Conservation (phyloP, 495 filamentous ascomycete genomes). For the Chlorociboria aeruginascens region DNA sequence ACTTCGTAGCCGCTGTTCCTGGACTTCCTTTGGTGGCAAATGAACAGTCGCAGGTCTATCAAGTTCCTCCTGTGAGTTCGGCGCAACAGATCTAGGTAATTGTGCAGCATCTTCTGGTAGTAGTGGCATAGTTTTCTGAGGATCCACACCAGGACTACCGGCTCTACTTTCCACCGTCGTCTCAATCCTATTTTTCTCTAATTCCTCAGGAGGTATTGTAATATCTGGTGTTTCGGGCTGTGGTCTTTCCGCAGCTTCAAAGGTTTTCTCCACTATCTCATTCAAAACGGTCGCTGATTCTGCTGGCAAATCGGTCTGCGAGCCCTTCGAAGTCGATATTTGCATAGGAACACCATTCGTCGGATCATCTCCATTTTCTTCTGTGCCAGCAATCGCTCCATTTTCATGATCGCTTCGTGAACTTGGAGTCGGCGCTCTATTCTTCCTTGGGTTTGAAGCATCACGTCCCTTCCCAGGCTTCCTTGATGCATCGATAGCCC, state of each 20-base stretch:
- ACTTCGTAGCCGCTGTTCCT: slow-evolving; percentile 16
- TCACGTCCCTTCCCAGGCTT: slow-evolving; percentile 18
- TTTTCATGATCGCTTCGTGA: slow-evolving; percentile 7
- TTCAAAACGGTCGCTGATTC: slow-evolving; percentile 9
- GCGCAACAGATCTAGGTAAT: slow-evolving; percentile 8
- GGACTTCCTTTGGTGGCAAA: slow-evolving; percentile 15
- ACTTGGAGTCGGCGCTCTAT: slow-evolving; percentile 11
- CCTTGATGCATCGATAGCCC: slow-evolving; percentile 16
- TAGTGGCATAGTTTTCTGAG: slow-evolving; percentile 13
- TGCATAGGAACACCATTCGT: slow-evolving; percentile 8
- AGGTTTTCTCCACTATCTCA: slow-evolving; percentile 9
- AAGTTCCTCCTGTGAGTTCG: slow-evolving; percentile 10
- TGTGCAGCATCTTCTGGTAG: slow-evolving; percentile 16
- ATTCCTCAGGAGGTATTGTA: slow-evolving; percentile 41
- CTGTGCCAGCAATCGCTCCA: background rate
- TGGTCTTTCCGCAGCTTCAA: slow-evolving; percentile 10
- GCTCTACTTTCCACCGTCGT: slow-evolving; percentile 12
- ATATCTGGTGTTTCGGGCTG: slow-evolving; percentile 8
- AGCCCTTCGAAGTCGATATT: slow-evolving; percentile 16
- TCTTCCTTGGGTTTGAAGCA: slow-evolving; percentile 15
- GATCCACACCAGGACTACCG: slow-evolving; percentile 20
- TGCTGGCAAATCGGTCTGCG: slow-evolving; percentile 14
- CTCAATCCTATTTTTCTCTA: slow-evolving; percentile 15
- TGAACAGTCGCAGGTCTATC: slow-evolving; percentile 16
- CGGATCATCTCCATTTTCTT: slow-evolving; percentile 7